Conservation (phyloP, 2,329 filamentous ascomycete species). For the Graphium sp. region DNA sequence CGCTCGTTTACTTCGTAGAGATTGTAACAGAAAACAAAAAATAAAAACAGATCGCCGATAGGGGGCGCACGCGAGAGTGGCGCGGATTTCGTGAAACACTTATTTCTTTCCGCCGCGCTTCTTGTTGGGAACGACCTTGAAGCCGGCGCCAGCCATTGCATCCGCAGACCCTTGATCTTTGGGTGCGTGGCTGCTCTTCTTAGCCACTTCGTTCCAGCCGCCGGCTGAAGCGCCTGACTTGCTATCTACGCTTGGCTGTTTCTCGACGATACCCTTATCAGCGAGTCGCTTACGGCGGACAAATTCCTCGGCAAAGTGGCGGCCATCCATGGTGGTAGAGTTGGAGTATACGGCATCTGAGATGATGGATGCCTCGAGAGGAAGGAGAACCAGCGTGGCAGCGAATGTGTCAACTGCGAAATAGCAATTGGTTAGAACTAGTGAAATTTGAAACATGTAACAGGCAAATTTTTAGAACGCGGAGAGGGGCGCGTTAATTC, state of each 20-base stretch:
- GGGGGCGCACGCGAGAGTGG: not conserved
- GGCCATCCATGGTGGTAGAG: conserved; percentile 79
- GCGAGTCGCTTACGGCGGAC: conserved; percentile 84
- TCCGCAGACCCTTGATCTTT: conserved; percentile 24
- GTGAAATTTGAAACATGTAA: conserved; percentile 13
- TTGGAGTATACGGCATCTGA: conserved; percentile 78
- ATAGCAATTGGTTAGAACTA: conserved; percentile 2
- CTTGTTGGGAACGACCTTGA: conserved; percentile 81
- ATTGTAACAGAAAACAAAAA: not conserved
- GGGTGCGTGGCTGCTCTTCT: conserved; percentile 48
- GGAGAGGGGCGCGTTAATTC: no score
- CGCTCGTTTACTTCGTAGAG: no score
- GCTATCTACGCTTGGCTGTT: conserved; percentile 40
- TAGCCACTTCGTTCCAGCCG: conserved; percentile 94
- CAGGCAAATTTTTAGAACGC: no score
- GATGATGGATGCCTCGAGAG: conserved; percentile 64
- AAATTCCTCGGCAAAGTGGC: conserved; percentile 88
- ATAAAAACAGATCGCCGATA: not conserved
- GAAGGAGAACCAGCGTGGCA: conserved; percentile 56
- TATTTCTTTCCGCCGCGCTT: conserved; percentile 79
- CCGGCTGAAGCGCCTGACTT: conserved; percentile 34
- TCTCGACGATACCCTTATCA: conserved; percentile 77
- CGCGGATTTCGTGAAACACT: conserved; percentile 3
- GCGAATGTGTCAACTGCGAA: conserved; percentile 63
- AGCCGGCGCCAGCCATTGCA: conserved; percentile 37